A percentile compares a stretch with the other conserved stretches of the same genome.
Conservation (phyloP, 306 rosid genomes). For the Vicia sativa region DNA sequence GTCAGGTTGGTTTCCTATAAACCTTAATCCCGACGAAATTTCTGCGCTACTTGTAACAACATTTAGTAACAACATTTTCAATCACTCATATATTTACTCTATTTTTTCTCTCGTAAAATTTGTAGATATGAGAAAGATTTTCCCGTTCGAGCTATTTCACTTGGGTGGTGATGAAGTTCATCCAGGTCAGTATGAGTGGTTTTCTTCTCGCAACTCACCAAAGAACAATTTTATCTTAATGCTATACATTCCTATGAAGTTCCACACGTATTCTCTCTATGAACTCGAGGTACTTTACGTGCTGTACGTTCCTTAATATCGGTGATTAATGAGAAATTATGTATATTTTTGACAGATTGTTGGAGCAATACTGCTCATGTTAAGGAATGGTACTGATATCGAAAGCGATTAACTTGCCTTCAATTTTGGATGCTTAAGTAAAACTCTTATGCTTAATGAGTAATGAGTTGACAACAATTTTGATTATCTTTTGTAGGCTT, state of each 20-base stretch:
- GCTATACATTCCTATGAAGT: no score
- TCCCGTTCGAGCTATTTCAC: constrained; percentile 97
- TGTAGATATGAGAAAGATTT: constrained; percentile 89
- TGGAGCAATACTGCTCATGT: constrained; percentile 72
- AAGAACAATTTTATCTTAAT: constrained; percentile 27
- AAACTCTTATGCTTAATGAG: constrained; percentile 16
- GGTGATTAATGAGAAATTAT: constrained; percentile 33
- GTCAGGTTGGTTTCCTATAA: constrained; percentile 60
- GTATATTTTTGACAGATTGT: constrained; percentile 72
- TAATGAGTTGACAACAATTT: constrained; percentile 6
- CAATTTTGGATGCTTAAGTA: constrained; percentile 21
- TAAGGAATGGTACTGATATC: constrained; percentile 67
- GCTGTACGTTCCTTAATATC: constrained; percentile 6
- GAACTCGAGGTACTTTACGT: not conserved
- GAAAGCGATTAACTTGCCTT: constrained; percentile 10
- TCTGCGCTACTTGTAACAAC: constrained; percentile 18
- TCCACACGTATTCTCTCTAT: not conserved
- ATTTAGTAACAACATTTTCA: constrained; percentile 5
- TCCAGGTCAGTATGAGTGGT: constrained; percentile 67
- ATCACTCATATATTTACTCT: constrained; percentile 4
- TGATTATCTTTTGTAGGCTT: constrained; percentile 63
- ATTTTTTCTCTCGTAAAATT: constrained; percentile 16
- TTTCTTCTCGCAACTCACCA: constrained; percentile 36
- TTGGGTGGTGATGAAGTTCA: constrained; percentile 99
- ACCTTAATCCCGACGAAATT: constrained; percentile 22